Evolutionary conservation across 164 flowering plant species (phyloP).

Genomic region (Vitis riparia): DNA sequence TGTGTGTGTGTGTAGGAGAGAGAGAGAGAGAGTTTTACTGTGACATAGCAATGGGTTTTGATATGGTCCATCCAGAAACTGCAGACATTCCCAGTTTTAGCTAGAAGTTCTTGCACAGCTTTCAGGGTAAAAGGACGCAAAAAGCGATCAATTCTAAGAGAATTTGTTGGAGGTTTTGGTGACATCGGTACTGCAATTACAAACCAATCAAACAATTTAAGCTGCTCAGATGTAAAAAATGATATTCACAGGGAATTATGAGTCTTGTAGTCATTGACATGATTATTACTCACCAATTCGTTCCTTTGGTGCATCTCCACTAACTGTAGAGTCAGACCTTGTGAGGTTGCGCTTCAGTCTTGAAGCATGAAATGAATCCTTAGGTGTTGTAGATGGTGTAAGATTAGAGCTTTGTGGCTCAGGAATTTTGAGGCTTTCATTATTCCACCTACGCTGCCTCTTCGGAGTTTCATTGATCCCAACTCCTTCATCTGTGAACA

Average conservation of each 20-base stretch:
- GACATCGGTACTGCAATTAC: conserved; percentile 75
- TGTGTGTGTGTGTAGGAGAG: background rate
- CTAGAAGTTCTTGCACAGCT: conserved; percentile 93
- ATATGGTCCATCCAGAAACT: conserved; percentile 99
- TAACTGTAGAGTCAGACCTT: conserved; percentile 50
- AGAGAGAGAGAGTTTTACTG: conserved; percentile 43
- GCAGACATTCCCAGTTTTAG: conserved; percentile 71
- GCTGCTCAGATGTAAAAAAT: background rate
- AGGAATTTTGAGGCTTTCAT: conserved; percentile 51
- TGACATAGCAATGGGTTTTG: conserved; percentile 95
- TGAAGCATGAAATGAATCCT: conserved; percentile 31
- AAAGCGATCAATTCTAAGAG: conserved; percentile 88
- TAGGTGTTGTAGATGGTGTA: conserved; percentile 45
- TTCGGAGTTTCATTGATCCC: conserved; percentile 57
- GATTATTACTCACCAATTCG: conserved; percentile 64
- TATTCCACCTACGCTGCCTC: conserved; percentile 79
- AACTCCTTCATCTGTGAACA: conserved; percentile 46
- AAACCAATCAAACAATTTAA: conserved; percentile 7
- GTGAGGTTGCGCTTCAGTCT: conserved; percentile 39
- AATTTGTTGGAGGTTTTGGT: conserved; percentile 62
- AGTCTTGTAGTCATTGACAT: background rate
- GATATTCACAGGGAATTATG: background rate
- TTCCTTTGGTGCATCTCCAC: conserved; percentile 66
- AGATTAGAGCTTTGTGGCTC: conserved; percentile 38
- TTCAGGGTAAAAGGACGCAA: conserved; percentile 93